These are phyloP conservation scores for Phytophthora sojae DNA, from an alignment of 352 stramenopile genomes.

Conservation along the genomic window DNA sequence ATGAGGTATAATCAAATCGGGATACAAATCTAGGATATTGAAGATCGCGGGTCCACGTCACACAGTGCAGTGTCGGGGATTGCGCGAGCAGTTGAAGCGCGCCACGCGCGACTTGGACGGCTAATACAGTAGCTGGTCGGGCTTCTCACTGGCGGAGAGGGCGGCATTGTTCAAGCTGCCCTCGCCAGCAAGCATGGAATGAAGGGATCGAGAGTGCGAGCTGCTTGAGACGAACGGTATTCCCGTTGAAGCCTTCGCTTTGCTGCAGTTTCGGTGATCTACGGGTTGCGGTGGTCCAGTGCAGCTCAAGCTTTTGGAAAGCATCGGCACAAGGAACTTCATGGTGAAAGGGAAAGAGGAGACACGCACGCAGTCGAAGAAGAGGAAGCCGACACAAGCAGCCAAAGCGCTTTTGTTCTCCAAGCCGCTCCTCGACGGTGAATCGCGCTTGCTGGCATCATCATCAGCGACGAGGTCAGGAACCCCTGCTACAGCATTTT, in stretches of 20 bases:
- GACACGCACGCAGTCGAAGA: neutral
- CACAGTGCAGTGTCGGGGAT: constrained; percentile 3
- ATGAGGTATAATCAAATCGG: constrained; percentile 5
- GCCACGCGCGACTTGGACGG: neutral
- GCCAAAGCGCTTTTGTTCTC: neutral
- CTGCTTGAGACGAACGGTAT: neutral
- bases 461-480: neutral
- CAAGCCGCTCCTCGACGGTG: neutral
- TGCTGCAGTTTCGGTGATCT: constrained; percentile 26
- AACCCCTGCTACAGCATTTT: neutral
- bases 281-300: constrained; percentile 20
- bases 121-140: too few species aligned
- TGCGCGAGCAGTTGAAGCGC: constrained; percentile 11
- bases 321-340: neutral
- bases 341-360: too few species aligned
- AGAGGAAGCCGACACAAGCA: neutral
- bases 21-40: neutral
- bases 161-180: neutral
- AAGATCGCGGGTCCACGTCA: constrained; percentile 12
- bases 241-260: constrained; percentile 15
- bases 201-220: neutral
- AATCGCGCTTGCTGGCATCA: neutral
- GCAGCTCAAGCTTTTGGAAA: neutral
- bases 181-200: neutral
- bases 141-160: constrained; percentile 10